Base-by-base conservation (phyloP, 495 filamentous ascomycete genomes). In the Aspergillus heteromorphus region DNA sequence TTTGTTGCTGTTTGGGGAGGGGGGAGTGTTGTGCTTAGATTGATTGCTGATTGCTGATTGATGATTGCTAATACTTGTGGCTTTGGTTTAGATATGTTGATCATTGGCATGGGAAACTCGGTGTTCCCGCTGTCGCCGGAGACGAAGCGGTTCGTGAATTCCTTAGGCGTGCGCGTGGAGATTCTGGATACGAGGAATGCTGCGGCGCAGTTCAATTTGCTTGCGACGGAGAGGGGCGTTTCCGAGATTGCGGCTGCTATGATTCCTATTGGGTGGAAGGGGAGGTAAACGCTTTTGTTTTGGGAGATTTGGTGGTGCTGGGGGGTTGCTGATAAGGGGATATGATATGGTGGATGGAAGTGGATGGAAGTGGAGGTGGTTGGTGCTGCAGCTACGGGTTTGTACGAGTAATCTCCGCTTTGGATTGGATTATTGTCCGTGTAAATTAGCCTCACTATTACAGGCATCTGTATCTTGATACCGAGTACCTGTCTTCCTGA, bases 151-250 rank as follows among this genome's bases (percentile, higher is more conserved):
- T 74, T 80, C 56, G 83, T 99, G 51, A 87, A 84, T 60, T 79
- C 79, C 19, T 58, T 97, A 51, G 93, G 93, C 0, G 86, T 99
- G 54, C 78, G 89, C 55, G 74, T 97, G 23, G 93, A 99, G 62
- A 79, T 97, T 11, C 80, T 89, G 67, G 93, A 97, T 75, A 99
- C 93, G 31, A 76, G 90, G 54, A 97, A 97, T 73, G 93, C 93
- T 18, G 91, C 92, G 16, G 86, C 90, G 50, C 90, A 92, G 74
- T 95, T 88, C 63, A 95, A 95, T 65, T 60, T 95, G 59, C 72
- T 95, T 43, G 89, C 87, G 40, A 95, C 89, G 42, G 90, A 95
- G 74, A 76, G 90, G 45, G 87, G 89, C 19, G 82, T 91, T 10
- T 71, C 76, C 17, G 83, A 88, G 67, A 84, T 97, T 47, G 93